Conservation (phyloP, 345 rosid species). For the Hibiscus syriacus region DNA sequence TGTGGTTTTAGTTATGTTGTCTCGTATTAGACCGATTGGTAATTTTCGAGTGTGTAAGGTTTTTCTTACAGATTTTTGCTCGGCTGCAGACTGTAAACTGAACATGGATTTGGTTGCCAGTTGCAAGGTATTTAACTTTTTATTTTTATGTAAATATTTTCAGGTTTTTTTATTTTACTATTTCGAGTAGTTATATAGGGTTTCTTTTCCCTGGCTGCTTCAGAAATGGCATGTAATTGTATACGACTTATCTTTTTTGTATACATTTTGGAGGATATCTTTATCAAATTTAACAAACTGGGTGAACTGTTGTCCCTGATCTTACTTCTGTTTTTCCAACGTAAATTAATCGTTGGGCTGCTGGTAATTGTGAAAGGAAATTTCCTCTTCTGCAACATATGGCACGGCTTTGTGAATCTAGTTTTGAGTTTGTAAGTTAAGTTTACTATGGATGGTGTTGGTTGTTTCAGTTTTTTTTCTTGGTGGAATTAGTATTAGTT, state of each 20-base stretch:
- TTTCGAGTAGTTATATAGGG: not conserved
- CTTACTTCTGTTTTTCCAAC: not conserved
- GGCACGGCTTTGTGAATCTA: not conserved
- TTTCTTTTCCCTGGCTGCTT: not conserved
- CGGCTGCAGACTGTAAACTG: conserved; percentile 21
- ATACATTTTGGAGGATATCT: not conserved
- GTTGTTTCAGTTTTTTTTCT: not conserved
- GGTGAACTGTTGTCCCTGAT: not conserved
- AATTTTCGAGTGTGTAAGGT: conserved; percentile 18
- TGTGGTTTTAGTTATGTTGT: conserved; percentile 1
- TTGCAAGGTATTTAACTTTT: conserved; percentile 56
- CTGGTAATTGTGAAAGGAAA: not conserved
- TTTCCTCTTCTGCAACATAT: not conserved
- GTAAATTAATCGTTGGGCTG: not conserved
- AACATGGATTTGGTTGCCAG: conserved; percentile 71
- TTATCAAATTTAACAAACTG: not conserved
- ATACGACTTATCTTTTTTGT: not conserved
- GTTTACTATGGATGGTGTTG: not conserved
- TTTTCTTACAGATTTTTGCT: conserved; percentile 20
- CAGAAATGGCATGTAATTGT: not conserved
- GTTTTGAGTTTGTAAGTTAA: not conserved
- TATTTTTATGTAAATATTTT: not conserved
- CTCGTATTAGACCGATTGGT: conserved; percentile 34
- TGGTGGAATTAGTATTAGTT: not conserved
- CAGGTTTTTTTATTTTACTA: not conserved